A percentile compares a stretch with the other conserved stretches of the same genome.
These are phyloP conservation scores for Penstemon newberryi DNA, from an alignment of 257 asterid species.

Conservation along the genomic window DNA sequence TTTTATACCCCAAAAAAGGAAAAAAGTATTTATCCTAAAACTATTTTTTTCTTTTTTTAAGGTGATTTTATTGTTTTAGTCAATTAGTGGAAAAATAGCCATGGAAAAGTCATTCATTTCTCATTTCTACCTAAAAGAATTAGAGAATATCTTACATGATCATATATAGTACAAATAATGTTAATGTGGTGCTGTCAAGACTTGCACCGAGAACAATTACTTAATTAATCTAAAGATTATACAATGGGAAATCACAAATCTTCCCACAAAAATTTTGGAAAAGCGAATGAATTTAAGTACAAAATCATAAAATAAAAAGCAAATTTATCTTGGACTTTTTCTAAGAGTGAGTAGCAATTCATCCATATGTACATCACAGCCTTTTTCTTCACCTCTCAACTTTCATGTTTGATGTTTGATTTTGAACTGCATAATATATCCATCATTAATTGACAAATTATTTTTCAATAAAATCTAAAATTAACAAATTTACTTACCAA, in stretches of 20 bases:
- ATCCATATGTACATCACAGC: slow-evolving; percentile 53
- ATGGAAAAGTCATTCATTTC: slow-evolving; percentile 23
- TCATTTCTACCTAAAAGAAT: slow-evolving; percentile 33
- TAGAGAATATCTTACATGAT: slow-evolving; percentile 31
- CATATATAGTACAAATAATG: slow-evolving; percentile 38
- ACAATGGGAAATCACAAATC: slow-evolving; percentile 22
- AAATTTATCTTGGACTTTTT: slow-evolving; percentile 23
- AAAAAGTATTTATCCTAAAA: too few species aligned
- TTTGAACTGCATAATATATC: slow-evolving; percentile 43
- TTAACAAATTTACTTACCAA: too few species aligned
- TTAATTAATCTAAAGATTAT: slow-evolving; percentile 25
- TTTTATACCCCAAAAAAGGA: too few species aligned
- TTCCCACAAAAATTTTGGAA: slow-evolving; percentile 18
- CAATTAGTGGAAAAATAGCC: neutral
- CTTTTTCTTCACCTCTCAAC: slow-evolving; percentile 53
- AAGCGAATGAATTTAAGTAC: slow-evolving; percentile 36
- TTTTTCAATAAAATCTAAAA: too few species aligned
- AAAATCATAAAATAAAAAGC: slow-evolving; percentile 23
- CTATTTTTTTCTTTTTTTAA: too few species aligned
- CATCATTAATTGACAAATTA: slow-evolving; percentile 16
- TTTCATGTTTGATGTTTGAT: slow-evolving; percentile 59
- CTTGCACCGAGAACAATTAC: neutral
- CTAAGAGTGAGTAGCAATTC: slow-evolving; percentile 32
- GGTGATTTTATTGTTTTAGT: too few species aligned
- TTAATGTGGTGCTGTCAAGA: slow-evolving; percentile 35